These are phyloP conservation scores for Macrocybe gigantea DNA, from an alignment of 768 basidiomycete genomes.

Conservation along the genomic window DNA sequence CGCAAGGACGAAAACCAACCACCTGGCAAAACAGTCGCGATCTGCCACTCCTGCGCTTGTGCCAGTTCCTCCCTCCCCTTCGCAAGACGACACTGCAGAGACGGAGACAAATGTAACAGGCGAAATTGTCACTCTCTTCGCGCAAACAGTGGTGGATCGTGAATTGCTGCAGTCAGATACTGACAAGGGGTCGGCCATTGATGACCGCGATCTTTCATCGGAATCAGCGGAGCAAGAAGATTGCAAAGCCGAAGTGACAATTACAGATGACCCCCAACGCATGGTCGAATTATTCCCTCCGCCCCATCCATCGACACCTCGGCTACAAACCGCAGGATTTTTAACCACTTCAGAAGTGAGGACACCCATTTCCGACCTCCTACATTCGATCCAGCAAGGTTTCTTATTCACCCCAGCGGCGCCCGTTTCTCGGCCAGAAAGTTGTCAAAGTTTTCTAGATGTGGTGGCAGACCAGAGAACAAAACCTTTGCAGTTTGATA, in stretches of 20 bases:
- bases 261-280: no score
- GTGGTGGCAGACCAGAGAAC: constrained; percentile 3
- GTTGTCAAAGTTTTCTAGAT: background rate
- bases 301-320: background rate
- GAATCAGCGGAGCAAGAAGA: no score
- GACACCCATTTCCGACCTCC: constrained; percentile 64
- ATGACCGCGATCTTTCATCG: no score
- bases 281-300: background rate
- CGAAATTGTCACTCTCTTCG: no score
- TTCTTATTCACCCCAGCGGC: constrained; percentile 63
- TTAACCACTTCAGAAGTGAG: constrained; percentile 15
- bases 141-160: no score
- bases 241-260: no score
- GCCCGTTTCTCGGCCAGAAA: constrained; percentile 53
- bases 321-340: background rate
- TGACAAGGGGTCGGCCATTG: no score
- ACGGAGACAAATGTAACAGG: no score
- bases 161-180: no score
- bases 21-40: background rate
- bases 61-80: constrained; percentile 31
- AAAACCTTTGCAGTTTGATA: constrained; percentile 11
- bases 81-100: background rate
- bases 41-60: constrained; percentile 24
- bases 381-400: constrained; percentile 59
- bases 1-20: no score